Conservation (phyloP, 352 stramenopile species). For the Phytophthora rubi region DNA sequence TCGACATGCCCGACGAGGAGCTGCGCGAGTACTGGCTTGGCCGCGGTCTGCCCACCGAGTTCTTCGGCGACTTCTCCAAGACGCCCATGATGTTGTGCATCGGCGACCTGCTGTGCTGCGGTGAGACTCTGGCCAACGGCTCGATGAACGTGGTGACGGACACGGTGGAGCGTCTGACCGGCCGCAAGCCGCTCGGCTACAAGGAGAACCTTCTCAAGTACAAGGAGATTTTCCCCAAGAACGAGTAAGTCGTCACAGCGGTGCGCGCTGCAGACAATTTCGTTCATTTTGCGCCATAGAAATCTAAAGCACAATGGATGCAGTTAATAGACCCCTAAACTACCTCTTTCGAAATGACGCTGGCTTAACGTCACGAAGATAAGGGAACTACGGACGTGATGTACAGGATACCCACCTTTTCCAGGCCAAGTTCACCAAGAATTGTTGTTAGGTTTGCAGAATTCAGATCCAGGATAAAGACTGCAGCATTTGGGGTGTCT, state of each 20-base stretch:
- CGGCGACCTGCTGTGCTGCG: conserved; percentile 33
- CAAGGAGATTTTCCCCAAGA: conserved; percentile 36
- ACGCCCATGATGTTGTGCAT: conserved; percentile 37
- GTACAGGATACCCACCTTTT: too few species aligned
- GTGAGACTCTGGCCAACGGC: conserved; percentile 33
- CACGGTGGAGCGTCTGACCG: conserved; percentile 34
- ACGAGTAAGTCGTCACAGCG: conserved; percentile 14
- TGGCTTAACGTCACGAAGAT: too few species aligned
- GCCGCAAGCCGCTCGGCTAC: conserved; percentile 30
- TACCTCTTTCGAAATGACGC: too few species aligned
- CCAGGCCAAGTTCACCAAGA: too few species aligned
- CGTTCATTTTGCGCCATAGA: not conserved
- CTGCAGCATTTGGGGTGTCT: too few species aligned
- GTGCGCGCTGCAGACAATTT: not conserved
- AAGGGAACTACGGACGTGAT: too few species aligned
- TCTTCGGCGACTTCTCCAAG: conserved; percentile 32
- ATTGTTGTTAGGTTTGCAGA: too few species aligned
- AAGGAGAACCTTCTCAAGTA: conserved; percentile 35
- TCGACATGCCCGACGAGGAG: conserved; percentile 25
- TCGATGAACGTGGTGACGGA: conserved; percentile 39
- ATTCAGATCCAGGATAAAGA: too few species aligned
- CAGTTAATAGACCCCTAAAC: not conserved
- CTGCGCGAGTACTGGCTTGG: conserved; percentile 25
- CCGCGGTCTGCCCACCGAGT: conserved; percentile 28
- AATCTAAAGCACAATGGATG: not conserved